A percentile compares a stretch with the other conserved stretches of the same genome.
Conservation (phyloP, 208 protist genomes). For the Wallacemonas collosoma region DNA sequence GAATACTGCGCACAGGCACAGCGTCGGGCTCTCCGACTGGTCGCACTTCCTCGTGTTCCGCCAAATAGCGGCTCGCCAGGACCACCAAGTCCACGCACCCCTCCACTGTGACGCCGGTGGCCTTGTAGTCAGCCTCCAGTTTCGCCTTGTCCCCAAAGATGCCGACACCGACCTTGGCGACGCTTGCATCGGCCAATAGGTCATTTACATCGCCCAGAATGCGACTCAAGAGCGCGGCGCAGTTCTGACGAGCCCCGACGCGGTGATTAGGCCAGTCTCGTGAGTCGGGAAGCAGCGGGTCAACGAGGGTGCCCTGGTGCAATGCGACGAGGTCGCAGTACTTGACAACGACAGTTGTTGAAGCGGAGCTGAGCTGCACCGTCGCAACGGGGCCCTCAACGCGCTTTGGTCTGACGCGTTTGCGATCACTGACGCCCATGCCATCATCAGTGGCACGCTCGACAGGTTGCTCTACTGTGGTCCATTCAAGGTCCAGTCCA, state of each 20-base stretch:
- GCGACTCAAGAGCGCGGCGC: slow-evolving; percentile 16
- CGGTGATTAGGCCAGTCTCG: slow-evolving; percentile 36
- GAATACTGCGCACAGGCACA: neutral
- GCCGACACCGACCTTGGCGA: slow-evolving; percentile 54
- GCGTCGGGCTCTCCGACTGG: neutral
- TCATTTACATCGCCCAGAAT: slow-evolving; percentile 25
- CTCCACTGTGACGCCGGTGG: slow-evolving; percentile 9
- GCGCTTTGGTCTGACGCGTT: slow-evolving; percentile 1
- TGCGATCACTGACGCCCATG: neutral
- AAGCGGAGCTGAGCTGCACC: slow-evolving; percentile 55
- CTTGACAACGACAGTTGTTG: slow-evolving; percentile 46
- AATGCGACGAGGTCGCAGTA: slow-evolving; percentile 41
- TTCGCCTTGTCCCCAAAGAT: slow-evolving; percentile 60
- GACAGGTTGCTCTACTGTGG: slow-evolving; percentile 14
- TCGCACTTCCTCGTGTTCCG: neutral
- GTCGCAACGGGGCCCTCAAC: slow-evolving; percentile 41
- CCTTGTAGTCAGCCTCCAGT: slow-evolving; percentile 49
- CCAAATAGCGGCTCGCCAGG: slow-evolving; percentile 26
- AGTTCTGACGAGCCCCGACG: slow-evolving; percentile 26
- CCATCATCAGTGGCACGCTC: neutral
- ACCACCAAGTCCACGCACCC: slow-evolving; percentile 47
- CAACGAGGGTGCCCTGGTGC: slow-evolving; percentile 16
- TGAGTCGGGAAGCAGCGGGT: slow-evolving; percentile 31
- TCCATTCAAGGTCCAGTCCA: slow-evolving; percentile 73
- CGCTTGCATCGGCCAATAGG: slow-evolving; percentile 27